These are phyloP conservation scores for Trypanosoma theileri DNA, from an alignment of 208 protist species.

Conservation along the genomic window DNA sequence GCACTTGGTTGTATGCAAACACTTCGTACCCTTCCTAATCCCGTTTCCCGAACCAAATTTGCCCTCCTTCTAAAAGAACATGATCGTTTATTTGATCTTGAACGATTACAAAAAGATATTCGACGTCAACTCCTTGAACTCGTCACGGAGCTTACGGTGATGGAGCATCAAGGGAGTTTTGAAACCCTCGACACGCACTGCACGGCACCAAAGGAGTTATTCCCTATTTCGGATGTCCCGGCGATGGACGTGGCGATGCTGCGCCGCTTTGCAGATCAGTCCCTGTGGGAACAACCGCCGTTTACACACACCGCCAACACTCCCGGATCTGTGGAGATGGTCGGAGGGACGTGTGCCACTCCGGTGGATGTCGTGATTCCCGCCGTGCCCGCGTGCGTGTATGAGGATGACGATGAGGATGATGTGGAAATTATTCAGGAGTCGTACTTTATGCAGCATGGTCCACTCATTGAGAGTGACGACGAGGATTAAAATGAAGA, in stretches of 20 bases:
- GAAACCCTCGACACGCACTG: conserved; percentile 60
- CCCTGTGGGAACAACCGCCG: not conserved
- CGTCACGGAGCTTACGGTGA: conserved; percentile 70
- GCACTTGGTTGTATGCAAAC: conserved; percentile 76
- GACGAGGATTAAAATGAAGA: conserved; percentile 27
- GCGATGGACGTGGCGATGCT: conserved; percentile 70
- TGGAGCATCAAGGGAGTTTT: conserved; percentile 86
- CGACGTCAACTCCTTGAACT: conserved; percentile 64
- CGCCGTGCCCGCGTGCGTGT: conserved; percentile 11
- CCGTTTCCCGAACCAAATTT: conserved; percentile 69
- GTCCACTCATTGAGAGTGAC: conserved; percentile 85
- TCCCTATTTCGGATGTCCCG: conserved; percentile 33
- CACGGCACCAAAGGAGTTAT: conserved; percentile 49
- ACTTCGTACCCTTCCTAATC: conserved; percentile 56
- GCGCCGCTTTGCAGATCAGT: conserved; percentile 45
- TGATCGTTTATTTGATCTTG: conserved; percentile 69
- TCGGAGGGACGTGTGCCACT: too few species aligned
- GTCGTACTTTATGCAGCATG: conserved; percentile 76
- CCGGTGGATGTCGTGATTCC: not conserved
- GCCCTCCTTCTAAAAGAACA: conserved; percentile 65
- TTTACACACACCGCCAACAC: not conserved
- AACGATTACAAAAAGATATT: conserved; percentile 55
- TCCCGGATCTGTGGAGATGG: too few species aligned
- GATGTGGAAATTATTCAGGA: conserved; percentile 83
- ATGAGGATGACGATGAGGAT: conserved; percentile 76